phyloP scores from a whole-genome alignment of 2,329 filamentous ascomycete genomes.

The Xylaria sp. region DNA sequence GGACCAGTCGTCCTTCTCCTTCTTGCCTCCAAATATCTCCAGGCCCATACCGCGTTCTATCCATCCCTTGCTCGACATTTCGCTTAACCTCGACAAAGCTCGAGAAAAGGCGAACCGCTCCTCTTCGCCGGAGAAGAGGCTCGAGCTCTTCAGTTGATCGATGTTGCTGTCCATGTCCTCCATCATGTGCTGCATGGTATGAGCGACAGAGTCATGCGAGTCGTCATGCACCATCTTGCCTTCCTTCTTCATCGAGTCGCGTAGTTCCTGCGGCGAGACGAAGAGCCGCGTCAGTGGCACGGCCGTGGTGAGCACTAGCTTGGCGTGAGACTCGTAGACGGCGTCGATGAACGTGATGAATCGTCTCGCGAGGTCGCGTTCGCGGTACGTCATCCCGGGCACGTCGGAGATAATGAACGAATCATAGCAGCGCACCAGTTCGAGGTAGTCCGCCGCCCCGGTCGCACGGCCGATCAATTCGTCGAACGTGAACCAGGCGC shows the following conservation, averaged over 20 bases:
- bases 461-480: slow-evolving; percentile 88
- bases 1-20: slow-evolving; percentile 66
- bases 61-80: slow-evolving; percentile 97
- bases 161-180: slow-evolving; percentile 87
- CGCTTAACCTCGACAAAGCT: slow-evolving; percentile 78
- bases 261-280: slow-evolving; percentile 71
- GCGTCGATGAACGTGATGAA: slow-evolving; percentile 99
- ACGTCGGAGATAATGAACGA: slow-evolving; percentile 91
- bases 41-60: slow-evolving; percentile 78
- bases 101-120: slow-evolving; percentile 95
- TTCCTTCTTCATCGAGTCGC: slow-evolving; percentile 58
- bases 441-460: slow-evolving; percentile 92
- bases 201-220: slow-evolving; percentile 53
- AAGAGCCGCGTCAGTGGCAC: slow-evolving; percentile 87
- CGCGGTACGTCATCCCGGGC: slow-evolving; percentile 84
- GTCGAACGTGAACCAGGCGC: slow-evolving; percentile 89
- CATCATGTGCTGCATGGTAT: slow-evolving; percentile 78
- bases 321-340: slow-evolving; percentile 90
- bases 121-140: slow-evolving; percentile 90
- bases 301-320: slow-evolving; percentile 88
- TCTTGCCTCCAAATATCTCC: slow-evolving; percentile 65
- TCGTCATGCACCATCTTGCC: slow-evolving; percentile 47
- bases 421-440: slow-evolving; percentile 86
- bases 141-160: slow-evolving; percentile 79
- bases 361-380: slow-evolving; percentile 83